These are phyloP conservation scores for Chenopodium suecicum DNA, from an alignment of 148 eudicot genomes.

Conservation along the genomic window DNA sequence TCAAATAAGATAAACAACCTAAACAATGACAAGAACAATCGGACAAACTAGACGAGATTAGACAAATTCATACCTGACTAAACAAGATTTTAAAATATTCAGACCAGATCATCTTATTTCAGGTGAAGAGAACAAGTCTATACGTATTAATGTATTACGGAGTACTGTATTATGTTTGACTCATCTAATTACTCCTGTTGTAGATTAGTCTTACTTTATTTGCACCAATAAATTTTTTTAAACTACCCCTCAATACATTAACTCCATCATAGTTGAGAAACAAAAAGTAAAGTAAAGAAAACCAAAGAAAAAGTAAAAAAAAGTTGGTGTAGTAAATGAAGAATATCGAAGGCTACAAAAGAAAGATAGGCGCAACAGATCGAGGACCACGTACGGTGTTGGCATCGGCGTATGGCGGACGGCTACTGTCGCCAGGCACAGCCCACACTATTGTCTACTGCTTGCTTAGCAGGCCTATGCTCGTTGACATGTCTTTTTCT, in stretches of 20 bases:
- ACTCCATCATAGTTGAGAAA: background rate
- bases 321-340: background rate
- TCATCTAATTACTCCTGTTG: background rate
- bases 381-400: background rate
- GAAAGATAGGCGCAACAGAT: background rate
- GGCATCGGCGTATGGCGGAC: background rate
- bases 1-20: too few relatives aligned
- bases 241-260: background rate
- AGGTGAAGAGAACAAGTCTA: too few relatives aligned
- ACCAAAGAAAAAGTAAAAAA: background rate
- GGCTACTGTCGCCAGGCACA: background rate
- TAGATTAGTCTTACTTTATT: background rate
- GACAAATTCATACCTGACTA: too few relatives aligned
- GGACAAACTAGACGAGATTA: too few relatives aligned
- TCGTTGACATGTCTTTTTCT: slow-evolving; percentile 25
- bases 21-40: too few relatives aligned
- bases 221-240: too few relatives aligned
- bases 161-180: background rate
- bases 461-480: background rate
- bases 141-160: too few relatives aligned
- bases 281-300: background rate
- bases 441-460: background rate
- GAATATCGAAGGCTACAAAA: background rate
- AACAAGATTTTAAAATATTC: too few relatives aligned
- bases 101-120: too few relatives aligned